Evolutionary conservation across 768 basidiomycete species (phyloP), one percentile per base, ranked within the genome.

Genomic region (Collybia sordida): DNA sequence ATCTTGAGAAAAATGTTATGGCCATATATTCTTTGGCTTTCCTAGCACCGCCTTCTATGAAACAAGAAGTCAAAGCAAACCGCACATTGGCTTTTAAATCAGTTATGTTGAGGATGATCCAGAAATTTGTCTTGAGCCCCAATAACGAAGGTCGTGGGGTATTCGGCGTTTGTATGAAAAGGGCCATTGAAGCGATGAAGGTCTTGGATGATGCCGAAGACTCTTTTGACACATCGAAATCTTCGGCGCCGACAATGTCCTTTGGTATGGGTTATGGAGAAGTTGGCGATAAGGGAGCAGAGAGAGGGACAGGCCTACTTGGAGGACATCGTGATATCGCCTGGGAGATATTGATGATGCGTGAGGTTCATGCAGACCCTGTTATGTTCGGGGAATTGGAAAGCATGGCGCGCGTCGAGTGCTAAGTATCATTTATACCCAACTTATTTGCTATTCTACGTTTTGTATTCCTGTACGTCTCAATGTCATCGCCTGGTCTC

Each of bases 241-340:
- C 82, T 17, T 70, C 75, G 15, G 73, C 73, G 42, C 78, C 89
- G 4, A 79, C 81, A 3, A 74, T 93, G 44, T 75, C 86, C 4
- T 93, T 91, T 63, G 90, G 90, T n/a, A 88, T 93, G 79, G 90
- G 88, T 12, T 91, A 86, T 59, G 82, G 86, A 1, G 91, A 91
- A 62, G 76, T 80, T 37, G 83, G 81, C 6, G 87, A 90, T 57
- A 78, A 66, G 15, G 72, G 73, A 8, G 69, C 77, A 41, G 89
- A 93, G 64, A 82, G 75, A 52, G 91, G 91, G 6, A 85, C 82
- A 17, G 90, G 90, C 2, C 65, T 93, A 47, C 71, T 91, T 25
- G 88, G 83, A 46, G 85, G 85, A 6, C 78, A 86, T 61, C 81
- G 85, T 53, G 88, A 86, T 46, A 73, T 84, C 24, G 75, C 84